Base-by-base conservation (phyloP, 2,329 filamentous ascomycete genomes). In the Botryotinia calthae region DNA sequence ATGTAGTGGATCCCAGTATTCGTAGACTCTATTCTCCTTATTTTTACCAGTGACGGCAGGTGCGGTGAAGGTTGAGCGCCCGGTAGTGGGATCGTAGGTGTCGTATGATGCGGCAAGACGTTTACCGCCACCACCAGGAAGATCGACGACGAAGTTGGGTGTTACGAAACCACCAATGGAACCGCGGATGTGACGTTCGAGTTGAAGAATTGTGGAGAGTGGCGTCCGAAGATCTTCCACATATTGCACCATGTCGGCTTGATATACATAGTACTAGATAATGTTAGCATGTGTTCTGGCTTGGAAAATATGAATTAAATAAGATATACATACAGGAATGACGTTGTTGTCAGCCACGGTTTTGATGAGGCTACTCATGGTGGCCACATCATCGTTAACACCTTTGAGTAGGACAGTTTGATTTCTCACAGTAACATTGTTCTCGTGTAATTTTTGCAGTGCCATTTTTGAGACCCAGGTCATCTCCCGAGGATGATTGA, bases 41-140 rank as follows among this genome's bases (percentile, higher is more conserved):
- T 79, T 82, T 4, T 76, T 78, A 0, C 84, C 84, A 5, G 81
- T 84, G 2, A 90, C 81, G 2, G 87, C 85, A 0, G 89, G 88
- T 8, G 89, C 88, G 34, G 80, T 82, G 79, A 87, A 91, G 0
- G 80, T 85, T 18, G 87, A 88, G 34, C 87, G 79, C 0, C 89
- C 89, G 2, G 84, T 86, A 12, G 79, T 74, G 46, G 82, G 82
- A 78, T 90, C 84, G 77, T 91, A 91, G 1, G 81, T 84, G 71
- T 86, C 82, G 76, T 83, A 85, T 20, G 85, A 86, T 59, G 84
- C 84, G 1, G 87, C 87, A 18, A 88, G 84, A 61, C 89, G 85
- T 82, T 91, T 91, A 3, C 89, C 89, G 2, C 89, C 89, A 2
- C 89, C 88, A 1, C 86, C 87, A 0, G 89, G 89, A 8, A 91